Percentiles rank a stretch among this genome's conserved stretches.
Conservation (phyloP, 2,329 filamentous ascomycete genomes). For the Neurospora crassa region DNA sequence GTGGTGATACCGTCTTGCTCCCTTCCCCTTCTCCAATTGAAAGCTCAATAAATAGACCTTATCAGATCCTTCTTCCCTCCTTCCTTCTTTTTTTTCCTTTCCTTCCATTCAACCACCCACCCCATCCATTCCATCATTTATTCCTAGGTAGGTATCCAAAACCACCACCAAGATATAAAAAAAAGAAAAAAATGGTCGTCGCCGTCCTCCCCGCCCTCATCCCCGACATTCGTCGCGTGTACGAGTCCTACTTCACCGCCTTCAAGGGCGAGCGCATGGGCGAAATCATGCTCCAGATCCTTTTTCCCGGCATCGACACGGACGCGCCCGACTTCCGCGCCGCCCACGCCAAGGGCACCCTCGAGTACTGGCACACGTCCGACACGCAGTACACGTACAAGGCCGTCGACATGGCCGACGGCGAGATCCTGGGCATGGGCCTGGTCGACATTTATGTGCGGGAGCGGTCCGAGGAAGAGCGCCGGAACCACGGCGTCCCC, state of each 20-base stretch:
- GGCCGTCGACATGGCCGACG: slow-evolving; percentile 33
- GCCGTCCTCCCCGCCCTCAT: slow-evolving; percentile 35
- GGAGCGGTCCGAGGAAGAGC: slow-evolving; percentile 30
- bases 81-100: too few species aligned
- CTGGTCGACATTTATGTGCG: slow-evolving; percentile 33
- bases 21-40: neutral
- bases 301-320: slow-evolving; percentile 28
- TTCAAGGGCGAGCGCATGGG: slow-evolving; percentile 32
- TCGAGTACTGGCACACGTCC: slow-evolving; percentile 27
- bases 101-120: too few species aligned
- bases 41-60: too few species aligned
- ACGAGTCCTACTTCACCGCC: slow-evolving; percentile 37
- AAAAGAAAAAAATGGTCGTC: slow-evolving; percentile 32
- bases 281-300: slow-evolving; percentile 30
- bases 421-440: slow-evolving; percentile 36
- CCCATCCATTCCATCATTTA: neutral
- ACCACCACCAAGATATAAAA: too few species aligned
- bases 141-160: too few species aligned
- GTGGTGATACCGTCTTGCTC: neutral
- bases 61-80: neutral
- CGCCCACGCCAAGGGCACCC: slow-evolving; percentile 31
- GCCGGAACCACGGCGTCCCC: slow-evolving; percentile 32
- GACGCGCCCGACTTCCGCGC: slow-evolving; percentile 30
- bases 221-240: slow-evolving; percentile 35
- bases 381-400: slow-evolving; percentile 36